Conservation (phyloP, 306 rosid species). For the Castanopsis chinensis region DNA sequence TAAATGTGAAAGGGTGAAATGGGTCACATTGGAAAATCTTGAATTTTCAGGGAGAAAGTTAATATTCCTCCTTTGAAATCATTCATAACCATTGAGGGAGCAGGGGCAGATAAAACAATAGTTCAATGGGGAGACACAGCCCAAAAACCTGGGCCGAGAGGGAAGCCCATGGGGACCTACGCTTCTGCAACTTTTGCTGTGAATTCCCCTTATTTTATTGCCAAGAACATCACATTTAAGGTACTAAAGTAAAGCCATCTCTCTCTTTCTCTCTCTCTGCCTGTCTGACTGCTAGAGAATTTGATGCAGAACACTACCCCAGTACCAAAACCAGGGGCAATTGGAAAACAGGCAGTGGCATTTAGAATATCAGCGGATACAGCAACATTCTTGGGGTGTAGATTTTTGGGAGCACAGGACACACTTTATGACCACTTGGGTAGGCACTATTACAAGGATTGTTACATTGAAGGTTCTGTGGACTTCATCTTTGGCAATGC, state of each 20-base stretch:
- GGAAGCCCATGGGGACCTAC: conserved; percentile 73
- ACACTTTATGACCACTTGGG: conserved; percentile 91
- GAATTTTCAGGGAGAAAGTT: conserved; percentile 76
- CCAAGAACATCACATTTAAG: conserved; percentile 91
- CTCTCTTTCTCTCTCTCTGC: not conserved
- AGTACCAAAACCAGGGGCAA: conserved; percentile 79
- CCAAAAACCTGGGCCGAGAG: conserved; percentile 68
- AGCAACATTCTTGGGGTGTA: conserved; percentile 74
- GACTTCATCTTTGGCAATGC: conserved; percentile 98
- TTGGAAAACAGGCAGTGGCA: conserved; percentile 90
- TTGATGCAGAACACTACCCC: conserved; percentile 74
- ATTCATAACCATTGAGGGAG: conserved; percentile 87
- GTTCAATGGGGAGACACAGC: conserved; percentile 99
- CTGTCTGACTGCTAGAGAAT: not conserved
- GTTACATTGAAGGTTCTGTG: conserved; percentile 97
- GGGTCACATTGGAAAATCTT: not conserved
- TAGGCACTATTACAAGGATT: conserved; percentile 89
- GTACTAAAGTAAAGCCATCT: conserved; percentile 22
- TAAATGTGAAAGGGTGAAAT: not conserved
- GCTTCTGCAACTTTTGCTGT: conserved; percentile 92
- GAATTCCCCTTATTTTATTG: conserved; percentile 87
- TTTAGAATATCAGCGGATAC: conserved; percentile 91
- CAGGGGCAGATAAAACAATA: conserved; percentile 80
- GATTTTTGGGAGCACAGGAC: conserved; percentile 90
- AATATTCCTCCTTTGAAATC: conserved; percentile 76